Conservation (phyloP, 352 stramenopile species). For the Globisporangium megalacanthum region DNA sequence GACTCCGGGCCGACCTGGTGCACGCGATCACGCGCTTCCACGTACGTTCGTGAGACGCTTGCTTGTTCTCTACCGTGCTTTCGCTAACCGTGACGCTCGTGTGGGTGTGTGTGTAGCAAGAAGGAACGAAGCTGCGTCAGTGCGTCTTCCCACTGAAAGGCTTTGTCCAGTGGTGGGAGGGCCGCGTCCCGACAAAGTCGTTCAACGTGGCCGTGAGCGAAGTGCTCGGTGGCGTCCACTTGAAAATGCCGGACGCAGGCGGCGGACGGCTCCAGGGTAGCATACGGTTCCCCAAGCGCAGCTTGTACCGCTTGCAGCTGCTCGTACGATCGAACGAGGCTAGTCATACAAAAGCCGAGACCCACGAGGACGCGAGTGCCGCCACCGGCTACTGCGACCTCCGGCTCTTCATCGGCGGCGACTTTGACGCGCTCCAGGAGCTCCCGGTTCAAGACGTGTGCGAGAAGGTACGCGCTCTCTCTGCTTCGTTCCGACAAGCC, state of each 20-base stretch:
- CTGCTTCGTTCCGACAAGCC: neutral
- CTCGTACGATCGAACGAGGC: constrained; percentile 5
- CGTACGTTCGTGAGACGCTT: constrained; percentile 12
- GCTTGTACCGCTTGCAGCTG: constrained; percentile 41
- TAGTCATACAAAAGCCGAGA: neutral
- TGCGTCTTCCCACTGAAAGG: constrained; percentile 63
- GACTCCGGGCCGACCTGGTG: constrained; percentile 34
- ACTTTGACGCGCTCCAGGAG: constrained; percentile 57
- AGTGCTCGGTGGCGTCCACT: constrained; percentile 14
- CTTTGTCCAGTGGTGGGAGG: constrained; percentile 60
- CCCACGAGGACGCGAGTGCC: constrained; percentile 1
- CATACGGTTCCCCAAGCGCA: constrained; percentile 49
- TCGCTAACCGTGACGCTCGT: neutral
- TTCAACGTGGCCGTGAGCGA: constrained; percentile 24
- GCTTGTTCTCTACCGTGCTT: too few species aligned
- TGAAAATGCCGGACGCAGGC: constrained; percentile 14
- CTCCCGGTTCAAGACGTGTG: constrained; percentile 30
- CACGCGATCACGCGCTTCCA: constrained; percentile 39
- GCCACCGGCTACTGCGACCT: constrained; percentile 2
- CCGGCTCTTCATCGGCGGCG: constrained; percentile 43
- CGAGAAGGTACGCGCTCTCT: constrained; percentile 26
- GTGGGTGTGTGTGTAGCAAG: constrained; percentile 25
- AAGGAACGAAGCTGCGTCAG: constrained; percentile 32
- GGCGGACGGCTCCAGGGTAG: constrained; percentile 23
- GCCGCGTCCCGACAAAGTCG: constrained; percentile 31